Evolutionary conservation across 257 asterid species (phyloP), one percentile per base, ranked within the genome.

Genomic region (Salvia miltiorrhiza): DNA sequence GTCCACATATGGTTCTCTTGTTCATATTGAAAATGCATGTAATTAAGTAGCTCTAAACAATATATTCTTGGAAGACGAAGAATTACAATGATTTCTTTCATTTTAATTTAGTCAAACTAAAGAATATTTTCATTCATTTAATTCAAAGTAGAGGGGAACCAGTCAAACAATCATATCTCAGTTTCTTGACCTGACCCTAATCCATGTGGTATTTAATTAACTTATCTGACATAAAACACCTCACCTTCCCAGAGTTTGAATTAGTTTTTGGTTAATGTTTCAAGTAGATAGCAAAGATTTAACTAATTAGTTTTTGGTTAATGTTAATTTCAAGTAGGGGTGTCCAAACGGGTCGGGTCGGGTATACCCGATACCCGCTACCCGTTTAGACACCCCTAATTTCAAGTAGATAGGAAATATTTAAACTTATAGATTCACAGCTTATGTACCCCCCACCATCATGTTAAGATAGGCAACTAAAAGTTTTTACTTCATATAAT

Each of bases 1-100:
- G 77, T 44, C 67, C 52, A 55, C 32, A 3, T 32, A 33, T 66
- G 57, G n/a, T 66, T 21, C 64, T 33, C 63, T 35, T 30, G 19
- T 57, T 73, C 73, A 66, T 23, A 73, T 45, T 54, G 65, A 65
- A 32, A 40, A 30, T 28, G 58, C 73, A 28, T 54, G 30, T n/a
- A 50, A 7, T 12, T 4, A 30, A 24, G 4, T 35, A 60, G 39
- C 21, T 45, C 14, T 49, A 60, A 45, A 59, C 40, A 49, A 26
- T 32, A 32, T 10, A 59, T 50, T 72, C 55, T 16, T 23, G 3
- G n/a, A 21, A 23, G 30, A 50, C 30, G 4, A 28, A 13, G 47
- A 44, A 39, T 23, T 37, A 28, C 45, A 68, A 23, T 68, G 2
- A 44, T 56, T 32, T 44, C 37, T 65, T 41, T 35, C 2, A 14